Evolutionary conservation across 2,329 filamentous ascomycete species (phyloP).

Genomic region (Aphanoascus verrucosus): DNA sequence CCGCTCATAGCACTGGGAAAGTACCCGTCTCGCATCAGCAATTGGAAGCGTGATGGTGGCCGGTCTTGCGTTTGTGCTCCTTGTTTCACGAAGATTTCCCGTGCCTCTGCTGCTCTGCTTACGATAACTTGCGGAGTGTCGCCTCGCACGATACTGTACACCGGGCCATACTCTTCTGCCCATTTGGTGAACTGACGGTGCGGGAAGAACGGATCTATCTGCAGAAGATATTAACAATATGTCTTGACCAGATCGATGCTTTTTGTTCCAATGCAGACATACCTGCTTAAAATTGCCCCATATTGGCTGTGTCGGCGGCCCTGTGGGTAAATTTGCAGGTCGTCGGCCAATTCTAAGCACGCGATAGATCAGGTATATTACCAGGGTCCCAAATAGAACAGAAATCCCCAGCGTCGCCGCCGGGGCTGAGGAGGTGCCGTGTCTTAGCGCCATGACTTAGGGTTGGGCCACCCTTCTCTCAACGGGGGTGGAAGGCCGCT

Average conservation of each 20-base stretch:
- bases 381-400: neutral
- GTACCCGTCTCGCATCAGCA: slow-evolving; percentile 6
- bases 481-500: neutral
- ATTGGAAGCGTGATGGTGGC: neutral
- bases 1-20: slow-evolving; percentile 5
- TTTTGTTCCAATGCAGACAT: neutral
- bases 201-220: slow-evolving; percentile 2
- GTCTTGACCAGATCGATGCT: neutral
- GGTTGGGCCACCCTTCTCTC: neutral
- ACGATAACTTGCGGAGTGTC: slow-evolving; percentile 41
- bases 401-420: neutral
- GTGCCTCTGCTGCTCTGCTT: slow-evolving; percentile 45
- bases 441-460: neutral
- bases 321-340: neutral
- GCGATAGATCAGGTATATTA: neutral
- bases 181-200: slow-evolving; percentile 40
- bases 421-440: neutral
- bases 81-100: slow-evolving; percentile 42
- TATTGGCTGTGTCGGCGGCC: slow-evolving; percentile 1
- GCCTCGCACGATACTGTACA: slow-evolving; percentile 44
- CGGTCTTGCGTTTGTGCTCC: slow-evolving; percentile 37
- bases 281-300: slow-evolving; percentile 9
- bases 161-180: slow-evolving; percentile 43
- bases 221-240: neutral
- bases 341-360: neutral